Evolutionary conservation across 257 asterid genomes (phyloP).

Genomic region (Misopates orontium): DNA sequence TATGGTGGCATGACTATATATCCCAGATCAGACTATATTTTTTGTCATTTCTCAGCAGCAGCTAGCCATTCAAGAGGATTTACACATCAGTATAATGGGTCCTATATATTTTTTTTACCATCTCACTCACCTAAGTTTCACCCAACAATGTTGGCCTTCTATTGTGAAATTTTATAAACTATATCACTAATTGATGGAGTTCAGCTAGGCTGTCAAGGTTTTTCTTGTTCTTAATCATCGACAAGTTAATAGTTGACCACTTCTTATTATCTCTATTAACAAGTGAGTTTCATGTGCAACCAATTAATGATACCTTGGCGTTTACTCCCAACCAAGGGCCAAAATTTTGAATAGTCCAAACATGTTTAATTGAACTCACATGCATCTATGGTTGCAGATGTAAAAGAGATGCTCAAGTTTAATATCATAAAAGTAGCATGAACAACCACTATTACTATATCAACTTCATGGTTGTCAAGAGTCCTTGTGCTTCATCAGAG

Average conservation of each 20-base stretch:
- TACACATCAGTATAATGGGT: too few relatives aligned
- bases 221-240: constrained; percentile 6
- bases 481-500: not conserved
- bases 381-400: too few relatives aligned
- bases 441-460: not conserved
- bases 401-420: not conserved
- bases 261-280: not conserved
- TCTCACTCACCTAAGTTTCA: not conserved
- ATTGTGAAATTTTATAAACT: not conserved
- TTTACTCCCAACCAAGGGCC: not conserved
- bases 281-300: too few relatives aligned
- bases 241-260: not conserved
- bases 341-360: too few relatives aligned
- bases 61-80: too few relatives aligned
- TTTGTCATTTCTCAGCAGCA: too few relatives aligned
- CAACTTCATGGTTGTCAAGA: not conserved
- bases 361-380: too few relatives aligned
- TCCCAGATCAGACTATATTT: too few relatives aligned
- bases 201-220: constrained; percentile 2
- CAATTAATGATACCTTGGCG: too few relatives aligned
- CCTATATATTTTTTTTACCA: too few relatives aligned
- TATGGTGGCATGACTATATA: too few relatives aligned
- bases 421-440: not conserved
- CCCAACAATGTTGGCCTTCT: not conserved
- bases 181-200: not conserved